Conservation (phyloP, 768 basidiomycete species). For the Suillus subluteus region DNA sequence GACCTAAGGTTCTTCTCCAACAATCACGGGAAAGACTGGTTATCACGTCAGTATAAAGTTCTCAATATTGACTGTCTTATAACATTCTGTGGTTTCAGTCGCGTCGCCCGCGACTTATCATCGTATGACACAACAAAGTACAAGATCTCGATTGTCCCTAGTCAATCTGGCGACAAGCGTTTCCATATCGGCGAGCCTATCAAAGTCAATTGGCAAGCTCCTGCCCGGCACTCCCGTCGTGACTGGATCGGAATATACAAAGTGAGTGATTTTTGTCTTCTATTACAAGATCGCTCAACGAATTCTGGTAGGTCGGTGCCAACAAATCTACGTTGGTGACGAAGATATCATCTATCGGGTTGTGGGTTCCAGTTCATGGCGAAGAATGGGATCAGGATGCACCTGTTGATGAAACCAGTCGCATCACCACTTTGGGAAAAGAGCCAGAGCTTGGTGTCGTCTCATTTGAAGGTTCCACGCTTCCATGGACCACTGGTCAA, state of each 20-base stretch:
- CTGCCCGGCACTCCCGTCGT: slow-evolving; percentile 79
- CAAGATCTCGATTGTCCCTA: slow-evolving; percentile 61
- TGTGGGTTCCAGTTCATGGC: slow-evolving; percentile 91
- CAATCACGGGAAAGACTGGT: slow-evolving; percentile 90
- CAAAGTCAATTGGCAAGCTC: slow-evolving; percentile 84
- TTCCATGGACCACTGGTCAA: slow-evolving; percentile 84
- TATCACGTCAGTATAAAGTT: slow-evolving; percentile 70
- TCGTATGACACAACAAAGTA: slow-evolving; percentile 83
- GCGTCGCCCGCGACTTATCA: slow-evolving; percentile 81
- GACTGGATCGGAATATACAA: slow-evolving; percentile 98
- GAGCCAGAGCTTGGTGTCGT: slow-evolving; percentile 65
- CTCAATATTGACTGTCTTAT: slow-evolving; percentile 7
- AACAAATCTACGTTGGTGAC: slow-evolving; percentile 86
- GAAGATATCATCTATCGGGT: slow-evolving; percentile 80
- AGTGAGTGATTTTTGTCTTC: slow-evolving; percentile 42
- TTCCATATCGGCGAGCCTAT: slow-evolving; percentile 95
- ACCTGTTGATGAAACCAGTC: slow-evolving; percentile 50
- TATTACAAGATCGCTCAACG: slow-evolving; percentile 3
- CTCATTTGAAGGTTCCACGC: slow-evolving; percentile 73
- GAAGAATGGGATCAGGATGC: slow-evolving; percentile 94
- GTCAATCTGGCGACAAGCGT: slow-evolving; percentile 51
- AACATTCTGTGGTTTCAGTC: slow-evolving; percentile 43
- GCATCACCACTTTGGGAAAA: slow-evolving; percentile 36
- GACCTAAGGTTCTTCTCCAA: slow-evolving; percentile 86
- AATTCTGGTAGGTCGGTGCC: slow-evolving; percentile 68